These are phyloP conservation scores for Fraxinus floribunda DNA, from an alignment of 305 asterid genomes.

Conservation along the genomic window DNA sequence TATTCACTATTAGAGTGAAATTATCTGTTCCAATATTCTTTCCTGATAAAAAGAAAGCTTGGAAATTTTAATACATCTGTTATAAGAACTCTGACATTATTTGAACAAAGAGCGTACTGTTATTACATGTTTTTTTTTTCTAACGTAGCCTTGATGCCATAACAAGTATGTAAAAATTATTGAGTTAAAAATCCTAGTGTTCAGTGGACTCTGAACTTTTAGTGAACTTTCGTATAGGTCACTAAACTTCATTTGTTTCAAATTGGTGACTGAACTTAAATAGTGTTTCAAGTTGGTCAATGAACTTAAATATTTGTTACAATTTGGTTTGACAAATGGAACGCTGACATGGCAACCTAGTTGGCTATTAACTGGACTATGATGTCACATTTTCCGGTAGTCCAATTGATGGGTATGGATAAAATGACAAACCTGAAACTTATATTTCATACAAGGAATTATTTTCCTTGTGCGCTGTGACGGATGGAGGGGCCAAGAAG, in stretches of 20 bases:
- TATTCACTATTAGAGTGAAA: not conserved
- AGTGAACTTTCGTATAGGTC: not conserved
- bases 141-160: not conserved
- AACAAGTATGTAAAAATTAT: not conserved
- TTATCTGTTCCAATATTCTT: not conserved
- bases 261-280: not conserved
- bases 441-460: not conserved
- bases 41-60: not conserved
- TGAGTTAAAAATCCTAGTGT: not conserved
- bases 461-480: not conserved
- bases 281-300: not conserved
- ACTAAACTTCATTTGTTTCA: not conserved
- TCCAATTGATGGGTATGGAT: not conserved
- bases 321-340: not conserved
- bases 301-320: not conserved
- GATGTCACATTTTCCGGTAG: not conserved
- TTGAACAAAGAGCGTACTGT: not conserved
- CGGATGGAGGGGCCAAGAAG: not conserved
- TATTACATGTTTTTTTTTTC: not conserved
- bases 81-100: not conserved
- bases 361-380: not conserved
- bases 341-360: not conserved
- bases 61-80: not conserved
- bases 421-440: not conserved
- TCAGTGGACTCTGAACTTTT: not conserved